Evolutionary conservation across 1,284 basidiomycete genomes (phyloP).

Genomic region (Polyporus tsugae): DNA sequence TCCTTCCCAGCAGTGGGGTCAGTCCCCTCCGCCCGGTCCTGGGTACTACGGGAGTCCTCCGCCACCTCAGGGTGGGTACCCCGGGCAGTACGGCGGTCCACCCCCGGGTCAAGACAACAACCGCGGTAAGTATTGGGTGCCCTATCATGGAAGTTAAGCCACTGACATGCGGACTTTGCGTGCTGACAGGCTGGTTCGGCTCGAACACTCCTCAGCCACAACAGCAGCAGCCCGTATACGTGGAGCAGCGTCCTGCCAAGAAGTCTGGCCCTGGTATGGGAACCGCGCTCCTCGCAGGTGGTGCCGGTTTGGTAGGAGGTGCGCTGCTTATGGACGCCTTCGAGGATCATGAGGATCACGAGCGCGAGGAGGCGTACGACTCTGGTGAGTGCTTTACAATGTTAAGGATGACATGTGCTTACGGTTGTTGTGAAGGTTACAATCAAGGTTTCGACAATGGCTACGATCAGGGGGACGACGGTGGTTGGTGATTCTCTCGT

Average conservation of each 20-base stretch:
- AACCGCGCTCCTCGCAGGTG: slow-evolving; percentile 51
- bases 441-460: slow-evolving; percentile 32
- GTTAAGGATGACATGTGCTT: neutral
- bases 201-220: slow-evolving; percentile 41
- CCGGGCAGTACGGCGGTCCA: slow-evolving; percentile 34
- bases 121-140: slow-evolving; percentile 29
- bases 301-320: slow-evolving; percentile 67
- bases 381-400: slow-evolving; percentile 44
- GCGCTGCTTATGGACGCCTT: slow-evolving; percentile 59
- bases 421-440: slow-evolving; percentile 18
- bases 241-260: slow-evolving; percentile 48
- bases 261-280: slow-evolving; percentile 55
- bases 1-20: slow-evolving; percentile 36
- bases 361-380: slow-evolving; percentile 47
- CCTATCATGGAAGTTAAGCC: neutral
- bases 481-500: slow-evolving; percentile 19
- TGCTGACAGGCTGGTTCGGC: slow-evolving; percentile 43
- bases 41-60: slow-evolving; percentile 31
- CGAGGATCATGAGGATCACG: slow-evolving; percentile 52
- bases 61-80: slow-evolving; percentile 39
- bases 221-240: slow-evolving; percentile 34
- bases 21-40: slow-evolving; percentile 21
- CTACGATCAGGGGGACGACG: slow-evolving; percentile 22
- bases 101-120: slow-evolving; percentile 29
- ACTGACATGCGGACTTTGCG: slow-evolving; percentile 14